phyloP scores from a whole-genome alignment of 2,329 filamentous ascomycete genomes.

The Coleophoma crateriformis region DNA sequence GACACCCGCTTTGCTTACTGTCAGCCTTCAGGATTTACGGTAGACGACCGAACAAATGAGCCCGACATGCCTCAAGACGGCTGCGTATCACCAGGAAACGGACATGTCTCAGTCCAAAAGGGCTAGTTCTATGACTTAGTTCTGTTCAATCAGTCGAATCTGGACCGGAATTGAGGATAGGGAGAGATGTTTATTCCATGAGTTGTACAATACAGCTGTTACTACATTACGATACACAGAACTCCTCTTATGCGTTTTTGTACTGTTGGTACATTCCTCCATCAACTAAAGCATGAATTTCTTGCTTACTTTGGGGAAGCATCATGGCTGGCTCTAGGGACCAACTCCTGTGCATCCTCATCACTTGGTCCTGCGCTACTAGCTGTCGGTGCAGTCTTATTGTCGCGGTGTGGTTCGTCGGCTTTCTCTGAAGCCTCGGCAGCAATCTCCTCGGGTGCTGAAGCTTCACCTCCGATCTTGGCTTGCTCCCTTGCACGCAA shows the following conservation, averaged over 20 bases:
- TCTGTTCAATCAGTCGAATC: not conserved
- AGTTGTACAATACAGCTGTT: slow-evolving; percentile 1
- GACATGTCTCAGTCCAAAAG: too few relatives aligned
- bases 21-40: too few relatives aligned
- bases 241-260: slow-evolving; percentile 11
- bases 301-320: slow-evolving; percentile 17
- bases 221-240: slow-evolving; percentile 9
- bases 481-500: slow-evolving; percentile 17
- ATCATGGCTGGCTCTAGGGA: slow-evolving; percentile 46
- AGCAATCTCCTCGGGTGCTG: not conserved
- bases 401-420: slow-evolving; percentile 23
- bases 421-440: slow-evolving; percentile 5
- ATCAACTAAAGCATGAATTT: not conserved
- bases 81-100: too few relatives aligned
- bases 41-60: too few relatives aligned
- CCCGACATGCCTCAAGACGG: too few relatives aligned
- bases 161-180: not conserved
- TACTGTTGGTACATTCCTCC: slow-evolving; percentile 13
- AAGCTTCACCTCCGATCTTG: slow-evolving; percentile 4
- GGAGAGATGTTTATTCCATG: slow-evolving; percentile 10
- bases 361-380: slow-evolving; percentile 11
- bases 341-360: slow-evolving; percentile 34
- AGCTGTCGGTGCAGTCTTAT: slow-evolving; percentile 6
- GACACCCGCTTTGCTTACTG: too few relatives aligned
- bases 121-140: too few relatives aligned